Percentiles rank a stretch among this genome's conserved stretches.
Conservation (phyloP, 1,284 basidiomycete species). For the Marasmius oreades region DNA sequence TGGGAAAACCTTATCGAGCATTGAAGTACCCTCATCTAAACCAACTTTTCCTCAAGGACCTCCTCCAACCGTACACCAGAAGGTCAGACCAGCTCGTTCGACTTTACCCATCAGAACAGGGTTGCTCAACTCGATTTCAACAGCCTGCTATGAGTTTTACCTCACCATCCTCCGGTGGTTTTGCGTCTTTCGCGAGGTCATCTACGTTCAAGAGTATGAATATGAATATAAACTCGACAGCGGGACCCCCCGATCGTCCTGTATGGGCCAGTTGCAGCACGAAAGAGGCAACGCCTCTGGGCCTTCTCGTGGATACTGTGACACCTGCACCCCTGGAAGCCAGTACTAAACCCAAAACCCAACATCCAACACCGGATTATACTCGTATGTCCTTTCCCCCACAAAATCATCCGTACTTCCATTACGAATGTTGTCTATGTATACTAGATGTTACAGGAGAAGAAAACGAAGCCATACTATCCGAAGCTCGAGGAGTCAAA, state of each 20-base stretch:
- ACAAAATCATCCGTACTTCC: background rate
- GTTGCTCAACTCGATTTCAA: no score
- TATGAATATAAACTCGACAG: background rate
- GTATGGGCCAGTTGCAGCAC: background rate
- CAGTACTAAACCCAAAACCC: background rate
- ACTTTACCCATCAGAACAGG: no score
- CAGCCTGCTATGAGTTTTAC: no score
- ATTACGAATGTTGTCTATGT: background rate
- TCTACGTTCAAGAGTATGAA: background rate
- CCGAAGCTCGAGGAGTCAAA: slow-evolving; percentile 57
- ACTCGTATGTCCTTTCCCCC: background rate
- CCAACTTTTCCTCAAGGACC: no score
- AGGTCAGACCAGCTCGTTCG: no score
- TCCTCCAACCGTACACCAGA: no score
- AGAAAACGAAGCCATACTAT: slow-evolving; percentile 51
- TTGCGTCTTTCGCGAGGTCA: slow-evolving; percentile 1
- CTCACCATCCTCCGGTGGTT: background rate
- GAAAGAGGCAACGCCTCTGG: background rate
- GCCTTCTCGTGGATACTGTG: background rate
- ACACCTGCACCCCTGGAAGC: background rate
- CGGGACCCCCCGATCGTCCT: background rate
- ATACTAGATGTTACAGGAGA: slow-evolving; percentile 52
- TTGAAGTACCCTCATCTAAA: no score
- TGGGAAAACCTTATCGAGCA: no score
- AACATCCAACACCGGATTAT: background rate